A percentile compares a stretch with the other conserved stretches of the same genome.
phyloP scores from a whole-genome alignment of 768 basidiomycete genomes.

The Naematelia aurantialba region DNA sequence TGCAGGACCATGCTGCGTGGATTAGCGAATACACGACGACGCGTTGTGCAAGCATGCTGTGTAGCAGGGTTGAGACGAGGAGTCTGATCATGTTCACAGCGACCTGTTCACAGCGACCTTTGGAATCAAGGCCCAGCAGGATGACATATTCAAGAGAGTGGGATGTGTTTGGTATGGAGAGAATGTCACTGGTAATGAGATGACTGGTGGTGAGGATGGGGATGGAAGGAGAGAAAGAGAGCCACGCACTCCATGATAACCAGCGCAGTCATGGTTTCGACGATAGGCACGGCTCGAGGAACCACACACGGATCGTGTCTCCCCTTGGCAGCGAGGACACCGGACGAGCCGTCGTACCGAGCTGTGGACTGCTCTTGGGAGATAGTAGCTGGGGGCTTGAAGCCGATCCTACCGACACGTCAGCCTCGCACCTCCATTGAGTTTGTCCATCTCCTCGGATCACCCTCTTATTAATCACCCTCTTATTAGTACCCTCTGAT shows the following conservation, averaged over 20 bases:
- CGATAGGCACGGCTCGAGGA: slow-evolving; percentile 93
- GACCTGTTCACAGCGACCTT: no score
- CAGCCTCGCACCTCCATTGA: background rate
- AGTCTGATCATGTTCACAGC: no score
- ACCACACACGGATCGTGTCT: slow-evolving; percentile 98
- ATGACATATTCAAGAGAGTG: no score
- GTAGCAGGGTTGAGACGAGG: no score
- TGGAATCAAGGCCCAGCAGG: no score
- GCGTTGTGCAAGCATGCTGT: no score
- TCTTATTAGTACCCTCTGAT: no score
- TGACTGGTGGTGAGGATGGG: background rate
- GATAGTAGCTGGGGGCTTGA: slow-evolving; percentile 98
- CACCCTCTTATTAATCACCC: no score
- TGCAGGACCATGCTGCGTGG: slow-evolving; percentile 64
- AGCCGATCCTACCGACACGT: slow-evolving; percentile 65
- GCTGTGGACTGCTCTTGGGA: slow-evolving; percentile 85
- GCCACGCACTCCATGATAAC: slow-evolving; percentile 75
- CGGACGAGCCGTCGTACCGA: slow-evolving; percentile 86
- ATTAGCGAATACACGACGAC: slow-evolving; percentile 9
- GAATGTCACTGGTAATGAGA: no score
- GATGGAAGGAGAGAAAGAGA: slow-evolving; percentile 1
- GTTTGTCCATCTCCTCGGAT: slow-evolving; percentile 1
- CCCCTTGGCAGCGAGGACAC: slow-evolving; percentile 82
- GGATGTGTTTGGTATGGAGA: no score
- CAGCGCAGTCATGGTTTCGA: slow-evolving; percentile 94